phyloP scores from a whole-genome alignment of 2,329 filamentous ascomycete species.

The Stylonectria norvegica region DNA sequence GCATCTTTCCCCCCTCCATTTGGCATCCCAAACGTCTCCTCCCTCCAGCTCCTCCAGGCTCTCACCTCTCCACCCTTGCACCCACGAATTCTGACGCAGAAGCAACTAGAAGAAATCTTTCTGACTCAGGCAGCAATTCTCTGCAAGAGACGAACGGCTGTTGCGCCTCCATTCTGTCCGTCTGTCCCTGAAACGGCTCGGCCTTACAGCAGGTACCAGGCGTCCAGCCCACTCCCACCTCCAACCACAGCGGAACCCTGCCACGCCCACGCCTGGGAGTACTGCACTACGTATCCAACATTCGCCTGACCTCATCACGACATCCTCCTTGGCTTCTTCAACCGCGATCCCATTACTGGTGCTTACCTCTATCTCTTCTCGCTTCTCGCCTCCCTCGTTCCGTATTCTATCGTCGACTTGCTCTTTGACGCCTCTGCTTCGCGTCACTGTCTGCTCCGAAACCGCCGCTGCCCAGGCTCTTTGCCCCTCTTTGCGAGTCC shows the following conservation, averaged over 20 bases:
- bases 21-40: slow-evolving; percentile 6
- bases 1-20: slow-evolving; percentile 6
- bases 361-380: slow-evolving; percentile 5
- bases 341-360: slow-evolving; percentile 17
- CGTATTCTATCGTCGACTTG: background rate
- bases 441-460: slow-evolving; percentile 7
- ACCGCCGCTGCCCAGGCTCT: slow-evolving; percentile 24
- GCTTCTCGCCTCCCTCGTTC: background rate
- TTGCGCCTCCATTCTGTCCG: too few relatives aligned
- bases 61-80: slow-evolving; percentile 5
- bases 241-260: too few relatives aligned
- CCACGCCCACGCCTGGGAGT: too few relatives aligned
- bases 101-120: slow-evolving; percentile 30
- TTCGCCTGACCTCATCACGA: too few relatives aligned
- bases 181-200: too few relatives aligned
- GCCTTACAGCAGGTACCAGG: too few relatives aligned
- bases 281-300: too few relatives aligned
- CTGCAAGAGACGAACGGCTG: too few relatives aligned
- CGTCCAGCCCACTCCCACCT: too few relatives aligned
- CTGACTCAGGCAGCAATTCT: slow-evolving; percentile 37
- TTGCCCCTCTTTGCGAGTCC: slow-evolving; percentile 24
- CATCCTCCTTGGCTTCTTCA: slow-evolving; percentile 18
- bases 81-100: slow-evolving; percentile 15
- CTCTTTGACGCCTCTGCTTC: background rate
- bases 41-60: slow-evolving; percentile 12